Evolutionary conservation across 2,329 filamentous ascomycete species (phyloP), one percentile per base, ranked within the genome.

Genomic region (Beauveria asiatica): DNA sequence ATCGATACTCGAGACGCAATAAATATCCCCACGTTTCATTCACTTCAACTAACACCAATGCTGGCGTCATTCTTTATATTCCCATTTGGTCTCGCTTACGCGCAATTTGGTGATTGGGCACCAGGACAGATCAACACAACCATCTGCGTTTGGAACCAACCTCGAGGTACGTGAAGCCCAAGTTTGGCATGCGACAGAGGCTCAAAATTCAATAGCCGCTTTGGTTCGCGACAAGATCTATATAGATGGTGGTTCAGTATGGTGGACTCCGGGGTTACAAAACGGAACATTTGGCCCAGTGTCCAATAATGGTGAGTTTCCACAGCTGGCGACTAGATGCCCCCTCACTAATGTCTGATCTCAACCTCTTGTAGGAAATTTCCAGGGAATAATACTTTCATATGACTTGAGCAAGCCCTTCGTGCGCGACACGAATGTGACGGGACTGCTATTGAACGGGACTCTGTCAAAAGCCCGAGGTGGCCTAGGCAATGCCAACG

Each of bases 151-250:
- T 88, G 86, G 86, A 57, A 68, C 54, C 72, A 76, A 65, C 73
- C 74, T 16, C 72, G 76, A 73, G 76, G 76, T 77, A 66, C 62
- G 67, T n/a, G 3, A 5, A 2, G 19, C 11, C 44, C n/a, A 50
- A 42, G 45, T 27, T 11, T 37, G 49, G 21, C n/a, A 16, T 9
- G 33, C n/a, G 9, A 23, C 17, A 19, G 5, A 39, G 54, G 42
- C 13, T 17, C 9, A 45, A 9, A 16, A 13, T 25, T 1, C 17
- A 55, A 27, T 65, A 86, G 85, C 78, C 63, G 79, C 80, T 42
- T 71, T 85, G 3, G 71, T 88, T 41, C 79, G 79, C 46, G 84
- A 89, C 65, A 84, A 79, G 2, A 72, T 88, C 17, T 89, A 87
- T 67, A 70, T 89, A 23, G 85, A 89, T 68, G 86, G 86, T 42